A percentile compares a stretch with the other conserved stretches of the same genome.
Conservation (phyloP, 1,284 basidiomycete species). For the Melampsora americana region DNA sequence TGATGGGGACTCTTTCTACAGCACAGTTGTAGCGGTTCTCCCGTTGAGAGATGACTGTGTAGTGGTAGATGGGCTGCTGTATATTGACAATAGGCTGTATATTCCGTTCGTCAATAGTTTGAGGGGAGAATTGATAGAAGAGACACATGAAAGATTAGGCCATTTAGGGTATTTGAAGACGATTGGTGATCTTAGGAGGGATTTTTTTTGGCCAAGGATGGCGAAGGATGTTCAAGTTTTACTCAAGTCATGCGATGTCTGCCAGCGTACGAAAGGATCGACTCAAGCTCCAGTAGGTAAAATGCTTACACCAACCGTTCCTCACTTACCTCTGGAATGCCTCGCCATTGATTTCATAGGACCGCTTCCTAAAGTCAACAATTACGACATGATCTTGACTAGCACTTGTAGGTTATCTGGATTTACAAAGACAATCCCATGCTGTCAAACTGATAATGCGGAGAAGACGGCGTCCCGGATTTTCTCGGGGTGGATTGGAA, state of each 20-base stretch:
- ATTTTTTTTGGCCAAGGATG: slow-evolving; percentile 11
- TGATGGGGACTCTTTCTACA: background rate
- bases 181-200: background rate
- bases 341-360: background rate
- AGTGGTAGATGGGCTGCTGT: background rate
- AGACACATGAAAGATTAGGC: background rate
- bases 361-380: background rate
- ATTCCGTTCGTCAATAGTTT: background rate
- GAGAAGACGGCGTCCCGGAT: background rate
- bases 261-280: background rate
- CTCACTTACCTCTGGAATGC: background rate
- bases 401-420: background rate
- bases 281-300: background rate
- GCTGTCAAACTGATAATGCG: background rate
- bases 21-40: background rate
- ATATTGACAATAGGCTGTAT: background rate
- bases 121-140: background rate
- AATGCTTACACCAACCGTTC: background rate
- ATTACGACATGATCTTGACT: background rate
- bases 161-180: slow-evolving; percentile 15
- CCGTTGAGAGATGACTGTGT: slow-evolving; percentile 1
- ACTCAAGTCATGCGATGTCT: background rate
- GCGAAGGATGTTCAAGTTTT: background rate
- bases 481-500: background rate
- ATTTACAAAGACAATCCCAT: background rate